phyloP scores from a whole-genome alignment of 345 rosid species.

The Populus alba region DNA sequence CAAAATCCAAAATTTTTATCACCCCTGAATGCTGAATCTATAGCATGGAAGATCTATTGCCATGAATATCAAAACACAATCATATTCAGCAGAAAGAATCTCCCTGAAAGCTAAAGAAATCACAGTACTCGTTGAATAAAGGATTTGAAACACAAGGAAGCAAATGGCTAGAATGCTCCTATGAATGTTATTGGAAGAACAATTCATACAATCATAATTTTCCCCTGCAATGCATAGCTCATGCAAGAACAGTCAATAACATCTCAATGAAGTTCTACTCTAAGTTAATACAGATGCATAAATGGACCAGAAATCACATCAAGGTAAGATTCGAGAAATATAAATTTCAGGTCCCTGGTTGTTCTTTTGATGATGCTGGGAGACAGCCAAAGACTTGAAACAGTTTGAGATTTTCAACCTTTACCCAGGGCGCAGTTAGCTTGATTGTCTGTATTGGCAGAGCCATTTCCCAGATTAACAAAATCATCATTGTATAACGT shows the following conservation, averaged over 20 bases:
- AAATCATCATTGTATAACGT: conserved; percentile 41
- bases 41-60: too few relatives aligned
- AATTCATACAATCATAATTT: not conserved
- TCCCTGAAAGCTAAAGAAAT: too few relatives aligned
- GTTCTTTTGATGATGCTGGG: not conserved
- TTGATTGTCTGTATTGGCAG: conserved; percentile 6
- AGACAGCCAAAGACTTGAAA: not conserved
- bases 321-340: not conserved
- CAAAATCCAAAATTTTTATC: too few relatives aligned
- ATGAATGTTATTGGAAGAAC: not conserved
- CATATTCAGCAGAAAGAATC: too few relatives aligned
- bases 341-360: not conserved
- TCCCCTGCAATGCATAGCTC: not conserved
- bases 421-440: not conserved
- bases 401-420: not conserved
- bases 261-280: not conserved
- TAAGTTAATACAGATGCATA: not conserved
- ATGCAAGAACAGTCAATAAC: not conserved
- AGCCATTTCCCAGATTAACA: conserved; percentile 12
- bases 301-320: not conserved
- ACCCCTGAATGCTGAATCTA: too few relatives aligned
- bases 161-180: not conserved
- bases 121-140: too few relatives aligned
- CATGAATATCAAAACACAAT: too few relatives aligned
- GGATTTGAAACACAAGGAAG: too few relatives aligned